These are phyloP conservation scores for Powellomyces hirtus DNA, from an alignment of 192 early-diverging fungal genomes.

Conservation along the genomic window DNA sequence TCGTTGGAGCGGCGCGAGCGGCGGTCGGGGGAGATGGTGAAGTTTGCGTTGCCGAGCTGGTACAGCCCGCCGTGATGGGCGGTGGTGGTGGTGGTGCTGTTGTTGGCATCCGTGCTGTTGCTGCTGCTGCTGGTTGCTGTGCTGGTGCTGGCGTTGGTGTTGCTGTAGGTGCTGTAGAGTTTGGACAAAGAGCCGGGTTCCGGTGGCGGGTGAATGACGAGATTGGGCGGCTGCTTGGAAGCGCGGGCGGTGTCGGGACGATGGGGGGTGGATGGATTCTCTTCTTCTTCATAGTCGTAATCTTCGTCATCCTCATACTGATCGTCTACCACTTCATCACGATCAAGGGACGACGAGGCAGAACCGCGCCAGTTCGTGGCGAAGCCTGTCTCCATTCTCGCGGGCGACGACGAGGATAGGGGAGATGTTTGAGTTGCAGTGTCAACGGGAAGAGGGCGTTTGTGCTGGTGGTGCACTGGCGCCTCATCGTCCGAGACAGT, in stretches of 20 bases:
- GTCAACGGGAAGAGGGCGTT: not conserved
- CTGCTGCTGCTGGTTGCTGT: not conserved
- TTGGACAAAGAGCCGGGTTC: not conserved
- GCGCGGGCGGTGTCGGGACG: not conserved
- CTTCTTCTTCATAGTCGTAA: not conserved
- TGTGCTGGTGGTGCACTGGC: not conserved
- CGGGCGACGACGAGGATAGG: not conserved
- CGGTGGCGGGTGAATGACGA: not conserved
- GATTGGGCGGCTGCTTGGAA: not conserved
- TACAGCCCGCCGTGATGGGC: slow-evolving; percentile 1
- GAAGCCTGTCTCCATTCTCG: not conserved
- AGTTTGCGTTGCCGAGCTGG: not conserved
- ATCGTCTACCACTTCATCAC: not conserved
- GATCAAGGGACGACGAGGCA: no score
- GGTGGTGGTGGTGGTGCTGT: not conserved
- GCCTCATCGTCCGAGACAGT: not conserved
- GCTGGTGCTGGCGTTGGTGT: not conserved
- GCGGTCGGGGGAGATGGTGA: not conserved
- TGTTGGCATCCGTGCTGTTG: not conserved
- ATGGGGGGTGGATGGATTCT: not conserved
- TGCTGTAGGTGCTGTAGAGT: not conserved
- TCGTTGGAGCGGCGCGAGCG: not conserved
- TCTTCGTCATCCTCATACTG: not conserved
- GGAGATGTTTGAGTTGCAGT: not conserved
- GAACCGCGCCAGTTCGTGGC: not conserved